Evolutionary conservation across 2,329 filamentous ascomycete species (phyloP).

Genomic region (Fusarium pilosicola): DNA sequence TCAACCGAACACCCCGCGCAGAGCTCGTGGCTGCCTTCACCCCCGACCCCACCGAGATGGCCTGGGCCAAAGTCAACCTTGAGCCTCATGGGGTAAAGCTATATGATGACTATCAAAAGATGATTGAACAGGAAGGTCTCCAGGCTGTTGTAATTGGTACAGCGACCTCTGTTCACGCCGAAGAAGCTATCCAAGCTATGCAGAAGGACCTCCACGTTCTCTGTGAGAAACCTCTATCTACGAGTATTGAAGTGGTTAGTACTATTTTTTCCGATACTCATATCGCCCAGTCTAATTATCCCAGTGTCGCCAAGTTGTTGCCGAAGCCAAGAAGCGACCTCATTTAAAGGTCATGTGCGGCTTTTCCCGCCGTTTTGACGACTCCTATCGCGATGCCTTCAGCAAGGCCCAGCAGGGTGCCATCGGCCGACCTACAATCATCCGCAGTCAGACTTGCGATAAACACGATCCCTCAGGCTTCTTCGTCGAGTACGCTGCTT

Average conservation of each 20-base stretch:
- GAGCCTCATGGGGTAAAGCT: constrained; percentile 55
- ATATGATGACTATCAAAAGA: constrained; percentile 58
- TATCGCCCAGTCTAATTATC: neutral
- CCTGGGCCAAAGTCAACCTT: constrained; percentile 57
- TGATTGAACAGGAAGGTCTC: constrained; percentile 53
- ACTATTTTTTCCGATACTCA: accelerated
- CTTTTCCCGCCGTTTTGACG: constrained; percentile 3
- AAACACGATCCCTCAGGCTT: constrained; percentile 72
- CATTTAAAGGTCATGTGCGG: constrained; percentile 68
- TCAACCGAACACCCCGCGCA: constrained; percentile 57
- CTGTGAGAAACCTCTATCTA: constrained; percentile 69
- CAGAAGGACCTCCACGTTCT: constrained; percentile 64
- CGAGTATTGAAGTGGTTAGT: constrained; percentile 50
- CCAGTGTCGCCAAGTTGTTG: constrained; percentile 21
- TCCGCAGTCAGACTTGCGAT: constrained; percentile 74
- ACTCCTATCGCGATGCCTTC: constrained; percentile 67
- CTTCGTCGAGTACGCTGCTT: constrained; percentile 73
- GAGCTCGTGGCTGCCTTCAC: constrained; percentile 61
- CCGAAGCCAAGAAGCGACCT: constrained; percentile 53
- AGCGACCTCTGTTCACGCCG: constrained; percentile 64
- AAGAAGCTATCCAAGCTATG: constrained; percentile 67
- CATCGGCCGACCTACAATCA: constrained; percentile 68
- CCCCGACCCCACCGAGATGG: constrained; percentile 55
- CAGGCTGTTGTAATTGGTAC: constrained; percentile 55
- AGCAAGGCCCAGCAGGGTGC: constrained; percentile 60